Conservation (phyloP, 192 early-diverging fungal species). For the Gonapodya prolifera region DNA sequence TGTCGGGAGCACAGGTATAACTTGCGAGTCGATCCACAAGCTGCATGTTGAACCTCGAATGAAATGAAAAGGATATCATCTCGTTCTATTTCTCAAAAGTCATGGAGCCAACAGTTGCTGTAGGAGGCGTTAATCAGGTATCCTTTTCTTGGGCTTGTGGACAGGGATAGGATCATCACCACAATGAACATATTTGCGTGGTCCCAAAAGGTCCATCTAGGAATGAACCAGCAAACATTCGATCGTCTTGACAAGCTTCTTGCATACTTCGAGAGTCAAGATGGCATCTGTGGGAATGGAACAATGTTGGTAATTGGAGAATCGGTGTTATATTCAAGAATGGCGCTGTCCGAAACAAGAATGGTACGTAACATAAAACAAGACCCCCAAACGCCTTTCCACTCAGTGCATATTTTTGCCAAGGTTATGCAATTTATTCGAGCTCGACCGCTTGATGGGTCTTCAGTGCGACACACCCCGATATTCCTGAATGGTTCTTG, state of each 20-base stretch:
- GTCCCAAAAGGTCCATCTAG: not conserved
- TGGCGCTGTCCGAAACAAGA: conserved; percentile 36
- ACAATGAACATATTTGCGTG: conserved; percentile 24
- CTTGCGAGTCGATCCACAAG: not conserved
- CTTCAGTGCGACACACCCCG: conserved; percentile 32
- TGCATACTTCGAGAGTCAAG: conserved; percentile 41
- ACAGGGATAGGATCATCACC: not conserved
- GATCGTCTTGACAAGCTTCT: conserved; percentile 48
- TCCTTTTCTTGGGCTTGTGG: not conserved
- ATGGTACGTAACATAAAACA: conserved; percentile 27
- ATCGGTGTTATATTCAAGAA: conserved; percentile 33
- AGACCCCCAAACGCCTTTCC: not conserved
- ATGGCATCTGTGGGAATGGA: conserved; percentile 46
- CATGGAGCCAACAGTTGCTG: conserved; percentile 30
- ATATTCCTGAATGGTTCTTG: conserved; percentile 32
- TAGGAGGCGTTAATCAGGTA: conserved; percentile 37
- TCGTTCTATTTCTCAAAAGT: conserved; percentile 28
- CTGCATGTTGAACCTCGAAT: conserved; percentile 3
- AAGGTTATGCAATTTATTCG: conserved; percentile 43
- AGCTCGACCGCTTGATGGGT: conserved; percentile 27
- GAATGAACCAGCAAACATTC: conserved; percentile 16
- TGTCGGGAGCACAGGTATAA: conserved; percentile 37
- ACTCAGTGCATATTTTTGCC: not conserved
- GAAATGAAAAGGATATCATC: conserved; percentile 25
- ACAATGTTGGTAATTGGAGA: conserved; percentile 44